phyloP scores from a whole-genome alignment of 345 rosid genomes.

The Eucalyptus guilfoylei region DNA sequence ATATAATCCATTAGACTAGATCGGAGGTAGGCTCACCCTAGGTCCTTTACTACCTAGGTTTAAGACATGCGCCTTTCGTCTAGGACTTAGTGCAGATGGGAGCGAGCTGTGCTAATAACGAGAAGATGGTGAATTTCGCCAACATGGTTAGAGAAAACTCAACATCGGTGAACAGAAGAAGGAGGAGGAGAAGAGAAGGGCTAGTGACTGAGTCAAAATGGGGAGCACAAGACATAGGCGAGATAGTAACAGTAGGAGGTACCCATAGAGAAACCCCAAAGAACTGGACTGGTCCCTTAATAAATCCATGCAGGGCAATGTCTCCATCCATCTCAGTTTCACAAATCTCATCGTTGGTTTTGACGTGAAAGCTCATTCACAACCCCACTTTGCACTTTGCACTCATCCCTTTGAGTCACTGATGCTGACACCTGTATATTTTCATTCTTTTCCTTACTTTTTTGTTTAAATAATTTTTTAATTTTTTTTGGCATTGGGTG shows the following conservation, averaged over 20 bases:
- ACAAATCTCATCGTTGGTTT: neutral
- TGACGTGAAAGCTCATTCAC: conserved; percentile 9
- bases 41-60: neutral
- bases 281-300: neutral
- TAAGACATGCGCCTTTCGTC: neutral
- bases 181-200: neutral
- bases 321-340: neutral
- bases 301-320: neutral
- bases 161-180: neutral
- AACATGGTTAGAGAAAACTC: neutral
- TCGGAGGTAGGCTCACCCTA: neutral
- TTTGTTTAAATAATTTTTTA: fast-evolving
- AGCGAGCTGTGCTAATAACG: neutral
- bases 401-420: neutral
- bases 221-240: neutral
- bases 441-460: neutral
- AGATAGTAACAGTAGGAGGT: neutral
- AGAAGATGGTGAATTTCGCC: neutral
- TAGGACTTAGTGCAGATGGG: neutral
- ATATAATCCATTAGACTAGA: neutral
- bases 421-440: neutral
- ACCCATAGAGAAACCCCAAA: neutral
- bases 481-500: neutral
- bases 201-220: neutral
- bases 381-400: neutral